These are phyloP conservation scores for Aspergillus ochraceus DNA, from an alignment of 2,329 filamentous ascomycete genomes.

Conservation along the genomic window DNA sequence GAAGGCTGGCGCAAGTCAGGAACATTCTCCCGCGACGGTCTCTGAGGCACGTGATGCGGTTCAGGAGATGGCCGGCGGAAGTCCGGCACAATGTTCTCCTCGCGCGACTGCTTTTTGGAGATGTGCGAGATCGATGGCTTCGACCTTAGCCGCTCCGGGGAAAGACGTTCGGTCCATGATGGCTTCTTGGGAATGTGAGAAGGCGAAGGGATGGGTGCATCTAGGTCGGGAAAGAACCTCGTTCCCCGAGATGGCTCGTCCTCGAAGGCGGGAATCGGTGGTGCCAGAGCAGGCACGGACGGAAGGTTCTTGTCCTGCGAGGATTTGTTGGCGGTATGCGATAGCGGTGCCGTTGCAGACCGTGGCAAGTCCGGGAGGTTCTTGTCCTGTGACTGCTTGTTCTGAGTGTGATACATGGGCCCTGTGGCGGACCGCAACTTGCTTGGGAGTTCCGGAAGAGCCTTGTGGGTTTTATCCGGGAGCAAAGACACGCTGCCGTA, in stretches of 20 bases:
- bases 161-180: background rate
- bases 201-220: background rate
- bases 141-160: background rate
- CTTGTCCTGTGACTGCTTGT: background rate
- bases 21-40: background rate
- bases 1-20: background rate
- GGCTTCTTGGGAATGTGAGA: background rate
- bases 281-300: background rate
- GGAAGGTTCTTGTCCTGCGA: background rate
- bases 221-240: background rate
- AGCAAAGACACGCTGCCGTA: constrained; percentile 41
- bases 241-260: background rate
- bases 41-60: background rate
- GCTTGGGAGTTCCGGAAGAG: constrained; percentile 11
- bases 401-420: constrained; percentile 13
- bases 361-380: constrained; percentile 17
- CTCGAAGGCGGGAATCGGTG: background rate
- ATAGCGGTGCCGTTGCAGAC: constrained; percentile 25
- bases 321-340: background rate
- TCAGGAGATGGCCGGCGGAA: background rate
- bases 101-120: background rate
- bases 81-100: background rate
- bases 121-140: background rate
- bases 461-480: constrained; percentile 15
- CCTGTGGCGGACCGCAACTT: constrained; percentile 22